Evolutionary conservation across 306 rosid genomes (phyloP).

Genomic region (Cicer chorassanicum): DNA sequence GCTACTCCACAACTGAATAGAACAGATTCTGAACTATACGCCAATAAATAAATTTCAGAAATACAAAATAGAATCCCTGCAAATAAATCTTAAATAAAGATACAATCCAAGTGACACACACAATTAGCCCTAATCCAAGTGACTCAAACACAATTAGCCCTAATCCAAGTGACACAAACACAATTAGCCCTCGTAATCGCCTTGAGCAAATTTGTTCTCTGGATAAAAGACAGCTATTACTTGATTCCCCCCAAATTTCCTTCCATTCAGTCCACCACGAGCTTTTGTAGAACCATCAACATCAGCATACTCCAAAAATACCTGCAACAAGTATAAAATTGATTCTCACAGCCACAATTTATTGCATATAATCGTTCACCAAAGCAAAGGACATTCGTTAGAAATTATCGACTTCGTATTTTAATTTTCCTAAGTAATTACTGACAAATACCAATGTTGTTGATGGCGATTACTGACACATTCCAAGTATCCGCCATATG

Average conservation of each 20-base stretch:
- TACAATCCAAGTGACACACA: slow-evolving; percentile 23
- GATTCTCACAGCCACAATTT: slow-evolving; percentile 1
- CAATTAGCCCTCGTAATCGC: slow-evolving; percentile 77
- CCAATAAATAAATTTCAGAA: slow-evolving; percentile 15
- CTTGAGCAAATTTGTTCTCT: slow-evolving; percentile 83
- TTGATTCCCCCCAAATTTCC: slow-evolving; percentile 87
- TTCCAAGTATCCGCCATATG: too few relatives aligned
- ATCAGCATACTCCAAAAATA: slow-evolving; percentile 91
- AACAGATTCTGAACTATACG: slow-evolving; percentile 34
- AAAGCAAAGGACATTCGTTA: background rate
- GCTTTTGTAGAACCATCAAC: slow-evolving; percentile 85
- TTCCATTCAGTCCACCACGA: slow-evolving; percentile 80
- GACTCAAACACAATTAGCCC: background rate
- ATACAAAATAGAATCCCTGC: slow-evolving; percentile 40
- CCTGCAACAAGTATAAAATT: slow-evolving; percentile 50
- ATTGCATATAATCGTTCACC: background rate
- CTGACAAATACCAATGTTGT: background rate
- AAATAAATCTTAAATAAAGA: slow-evolving; percentile 29
- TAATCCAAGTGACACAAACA: slow-evolving; percentile 16
- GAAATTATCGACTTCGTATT: background rate
- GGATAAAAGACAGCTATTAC: slow-evolving; percentile 82
- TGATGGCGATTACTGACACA: too few relatives aligned
- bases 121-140: slow-evolving; percentile 8
- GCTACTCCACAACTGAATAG: slow-evolving; percentile 2
- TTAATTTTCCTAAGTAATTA: slow-evolving; percentile 22